Base-by-base conservation (phyloP, 148 eudicot genomes). In the Linanthus parryae region DNA sequence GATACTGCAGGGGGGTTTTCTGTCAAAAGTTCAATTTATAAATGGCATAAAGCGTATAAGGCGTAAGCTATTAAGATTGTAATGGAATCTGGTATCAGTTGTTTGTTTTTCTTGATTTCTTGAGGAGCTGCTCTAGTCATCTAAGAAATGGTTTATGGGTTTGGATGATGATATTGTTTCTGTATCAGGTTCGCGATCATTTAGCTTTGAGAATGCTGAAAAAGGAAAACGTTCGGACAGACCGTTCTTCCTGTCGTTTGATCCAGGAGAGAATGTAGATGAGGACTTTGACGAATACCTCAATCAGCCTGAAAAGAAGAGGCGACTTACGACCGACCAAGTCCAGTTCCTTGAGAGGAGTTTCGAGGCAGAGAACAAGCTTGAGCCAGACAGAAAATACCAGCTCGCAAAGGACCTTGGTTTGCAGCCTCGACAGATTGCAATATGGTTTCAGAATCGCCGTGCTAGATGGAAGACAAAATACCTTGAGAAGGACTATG, bases 381-480 rank as follows among this genome's bases (percentile, higher is more conserved):
- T 89, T 29, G 97, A 85, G 56, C 90, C 94, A 0, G 94, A 89
- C 31, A 69, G 97, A 56, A 89, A 89, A 45, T 24, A 66, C 44
- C 89, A 79, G 68, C 97, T 89, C 31, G 94, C 97, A 3, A 84
- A 89, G 67, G 97, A 88, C 14, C 80, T 89, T 2, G 81, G 87
- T 5, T 65, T 89, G 83, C 86, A 84, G 74, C 94, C 94, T 56
- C 72, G 97, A 25, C 97, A 89, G 61, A 79, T 89, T 54, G 94
- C 94, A 7, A 79, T 89, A 19, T 89, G 97, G 97, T 89, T 89
- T 50, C 97, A 89, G 44, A 89, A 89, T 44, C 82, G 97, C 11
- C 59, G 97, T 53, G 97, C 97, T 13, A 66, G 97, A 44, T 82
- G 94, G 90, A 89, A 85, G 74, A 82, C 76, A 19, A 85, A 81